A percentile compares a stretch with the other conserved stretches of the same genome.
Conservation (phyloP, 225 moss, liverwort and hornwort genomes). For the Pseudoscleropodium purum region DNA sequence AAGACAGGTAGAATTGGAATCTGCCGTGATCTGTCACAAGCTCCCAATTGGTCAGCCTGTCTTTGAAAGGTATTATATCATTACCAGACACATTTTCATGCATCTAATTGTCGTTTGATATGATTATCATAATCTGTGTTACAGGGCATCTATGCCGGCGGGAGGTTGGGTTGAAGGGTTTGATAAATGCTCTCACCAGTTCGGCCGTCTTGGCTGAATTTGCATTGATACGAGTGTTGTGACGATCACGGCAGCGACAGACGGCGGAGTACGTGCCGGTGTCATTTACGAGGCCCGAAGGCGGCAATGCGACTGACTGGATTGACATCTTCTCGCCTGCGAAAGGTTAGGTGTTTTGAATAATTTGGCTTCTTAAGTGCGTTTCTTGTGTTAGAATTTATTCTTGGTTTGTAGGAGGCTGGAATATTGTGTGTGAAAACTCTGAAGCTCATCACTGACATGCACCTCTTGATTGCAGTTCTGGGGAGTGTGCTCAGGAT, state of each 20-base stretch:
- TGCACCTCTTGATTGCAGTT: neutral
- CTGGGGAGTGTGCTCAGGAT: slow-evolving; percentile 11
- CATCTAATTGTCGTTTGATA: neutral
- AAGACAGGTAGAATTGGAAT: neutral
- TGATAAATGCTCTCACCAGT: slow-evolving; percentile 56
- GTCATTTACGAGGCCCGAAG: slow-evolving; percentile 9
- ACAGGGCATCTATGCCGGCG: slow-evolving; percentile 28
- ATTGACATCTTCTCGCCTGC: slow-evolving; percentile 54
- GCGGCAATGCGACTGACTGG: slow-evolving; percentile 39
- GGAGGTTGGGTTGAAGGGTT: slow-evolving; percentile 42
- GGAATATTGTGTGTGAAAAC: neutral
- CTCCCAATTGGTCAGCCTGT: neutral
- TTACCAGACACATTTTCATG: neutral
- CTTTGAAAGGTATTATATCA: neutral
- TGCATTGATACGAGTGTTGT: neutral
- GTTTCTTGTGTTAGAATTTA: neutral
- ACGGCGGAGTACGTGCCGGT: slow-evolving; percentile 28
- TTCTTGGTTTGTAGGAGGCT: neutral
- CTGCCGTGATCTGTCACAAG: neutral
- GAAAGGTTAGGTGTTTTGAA: slow-evolving; percentile 17
- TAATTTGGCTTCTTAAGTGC: neutral
- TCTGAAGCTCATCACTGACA: neutral
- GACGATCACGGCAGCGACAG: slow-evolving; percentile 6
- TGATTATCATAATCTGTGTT: neutral
- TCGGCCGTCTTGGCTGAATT: slow-evolving; percentile 34